A percentile compares a stretch with the other conserved stretches of the same genome.
phyloP scores from a whole-genome alignment of 768 basidiomycete species.

The Pulveroboletus sp. region DNA sequence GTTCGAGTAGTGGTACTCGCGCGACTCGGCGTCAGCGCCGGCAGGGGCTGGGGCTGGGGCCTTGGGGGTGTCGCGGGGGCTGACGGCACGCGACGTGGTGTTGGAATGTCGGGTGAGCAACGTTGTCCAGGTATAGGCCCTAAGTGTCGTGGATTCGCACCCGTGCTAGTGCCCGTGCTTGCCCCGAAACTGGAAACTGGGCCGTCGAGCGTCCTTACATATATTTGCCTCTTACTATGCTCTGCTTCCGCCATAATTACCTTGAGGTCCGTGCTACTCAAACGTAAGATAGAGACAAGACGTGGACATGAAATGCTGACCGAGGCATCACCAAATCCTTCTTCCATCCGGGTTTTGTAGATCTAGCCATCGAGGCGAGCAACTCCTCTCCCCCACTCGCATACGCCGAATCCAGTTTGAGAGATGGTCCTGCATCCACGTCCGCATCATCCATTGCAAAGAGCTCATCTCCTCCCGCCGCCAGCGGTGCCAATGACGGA shows the following conservation, averaged over 20 bases:
- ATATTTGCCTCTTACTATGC: conserved; percentile 19
- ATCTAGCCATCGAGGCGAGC: not conserved
- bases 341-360: conserved; percentile 43
- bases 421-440: conserved; percentile 36
- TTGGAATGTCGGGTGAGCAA: conserved; percentile 4
- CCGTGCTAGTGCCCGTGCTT: not conserved
- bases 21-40: not conserved
- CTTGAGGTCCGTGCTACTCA: conserved; percentile 72
- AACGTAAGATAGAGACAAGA: conserved; percentile 12
- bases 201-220: not conserved
- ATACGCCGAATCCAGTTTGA: conserved; percentile 18
- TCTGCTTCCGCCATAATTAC: conserved; percentile 80
- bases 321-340: conserved; percentile 40
- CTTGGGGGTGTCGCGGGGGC: conserved; percentile 8
- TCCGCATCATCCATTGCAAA: conserved; percentile 82
- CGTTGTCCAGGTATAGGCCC: conserved; percentile 1
- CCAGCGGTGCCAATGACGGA: conserved; percentile 7
- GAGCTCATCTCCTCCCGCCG: conserved; percentile 53
- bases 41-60: not conserved
- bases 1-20: conserved; percentile 8
- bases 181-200: not conserved
- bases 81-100: conserved; percentile 7
- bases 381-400: conserved; percentile 1
- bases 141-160: not conserved
- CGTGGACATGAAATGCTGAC: conserved; percentile 34